phyloP scores from a whole-genome alignment of 352 stramenopile species.

The Phytophthora kernoviae region DNA sequence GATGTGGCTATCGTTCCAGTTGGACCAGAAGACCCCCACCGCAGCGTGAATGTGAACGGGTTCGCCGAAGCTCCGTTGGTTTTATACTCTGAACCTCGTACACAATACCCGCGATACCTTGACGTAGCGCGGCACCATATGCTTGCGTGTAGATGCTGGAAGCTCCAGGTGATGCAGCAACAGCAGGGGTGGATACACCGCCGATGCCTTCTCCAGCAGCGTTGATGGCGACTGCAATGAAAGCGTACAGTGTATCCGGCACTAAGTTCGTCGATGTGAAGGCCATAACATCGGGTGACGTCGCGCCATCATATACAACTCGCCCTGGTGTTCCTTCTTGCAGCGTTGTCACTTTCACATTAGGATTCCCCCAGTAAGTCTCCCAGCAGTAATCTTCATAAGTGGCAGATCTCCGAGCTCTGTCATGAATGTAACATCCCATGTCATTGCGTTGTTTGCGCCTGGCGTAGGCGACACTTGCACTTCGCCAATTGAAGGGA shows the following conservation, averaged over 20 bases:
- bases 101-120: slow-evolving; percentile 94
- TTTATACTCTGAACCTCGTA: slow-evolving; percentile 95
- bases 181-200: slow-evolving; percentile 86
- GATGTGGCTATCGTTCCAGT: slow-evolving; percentile 50
- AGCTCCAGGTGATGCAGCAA: slow-evolving; percentile 91
- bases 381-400: slow-evolving; percentile 89
- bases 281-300: slow-evolving; percentile 73
- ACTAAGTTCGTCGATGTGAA: slow-evolving; percentile 87
- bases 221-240: slow-evolving; percentile 93
- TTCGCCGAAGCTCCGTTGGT: slow-evolving; percentile 42
- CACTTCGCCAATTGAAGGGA: slow-evolving; percentile 82
- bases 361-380: slow-evolving; percentile 77
- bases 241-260: slow-evolving; percentile 92
- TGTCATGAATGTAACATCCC: slow-evolving; percentile 93
- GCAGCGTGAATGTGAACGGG: slow-evolving; percentile 50
- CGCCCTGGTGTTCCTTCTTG: slow-evolving; percentile 89
- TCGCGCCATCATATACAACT: slow-evolving; percentile 93
- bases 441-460: slow-evolving; percentile 74
- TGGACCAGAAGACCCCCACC: slow-evolving; percentile 35
- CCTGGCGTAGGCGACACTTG: slow-evolving; percentile 56
- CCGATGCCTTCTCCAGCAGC: slow-evolving; percentile 90
- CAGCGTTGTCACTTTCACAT: slow-evolving; percentile 72
- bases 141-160: slow-evolving; percentile 88
- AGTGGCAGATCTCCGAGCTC: slow-evolving; percentile 93
- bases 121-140: slow-evolving; percentile 79